These are phyloP conservation scores for Erythrophleum fordii DNA, from an alignment of 306 rosid species.

Conservation along the genomic window DNA sequence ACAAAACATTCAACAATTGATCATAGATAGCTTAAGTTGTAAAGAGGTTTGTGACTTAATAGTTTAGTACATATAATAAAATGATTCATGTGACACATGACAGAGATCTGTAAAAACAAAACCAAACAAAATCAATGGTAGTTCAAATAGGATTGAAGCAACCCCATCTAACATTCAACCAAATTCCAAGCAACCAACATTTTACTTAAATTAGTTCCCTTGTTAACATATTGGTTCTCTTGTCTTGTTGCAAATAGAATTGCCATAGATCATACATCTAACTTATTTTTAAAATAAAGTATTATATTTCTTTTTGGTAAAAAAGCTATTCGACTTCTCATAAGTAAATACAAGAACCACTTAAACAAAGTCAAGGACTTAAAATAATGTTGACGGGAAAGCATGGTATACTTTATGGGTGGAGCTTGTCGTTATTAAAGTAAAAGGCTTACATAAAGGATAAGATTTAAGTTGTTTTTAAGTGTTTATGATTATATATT, in stretches of 20 bases:
- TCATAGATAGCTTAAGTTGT: not conserved
- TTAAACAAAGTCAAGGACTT: not conserved
- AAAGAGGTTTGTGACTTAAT: not conserved
- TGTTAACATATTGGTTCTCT: not conserved
- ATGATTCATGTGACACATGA: not conserved
- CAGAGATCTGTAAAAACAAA: not conserved
- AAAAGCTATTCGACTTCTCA: not conserved
- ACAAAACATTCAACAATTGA: not conserved
- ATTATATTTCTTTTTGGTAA: not conserved
- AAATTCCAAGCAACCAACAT: not conserved
- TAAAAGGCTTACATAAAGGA: no score
- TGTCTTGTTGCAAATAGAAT: no score
- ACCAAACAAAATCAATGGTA: not conserved
- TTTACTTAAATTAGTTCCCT: not conserved
- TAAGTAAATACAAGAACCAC: not conserved
- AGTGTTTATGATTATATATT: no score
- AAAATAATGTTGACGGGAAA: not conserved
- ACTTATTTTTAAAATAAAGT: not conserved
- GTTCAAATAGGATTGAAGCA: not conserved
- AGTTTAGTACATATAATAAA: not conserved
- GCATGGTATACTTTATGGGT: not conserved
- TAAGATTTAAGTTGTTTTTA: no score
- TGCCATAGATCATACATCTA: not conserved
- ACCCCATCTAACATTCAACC: slow-evolving; percentile 3
- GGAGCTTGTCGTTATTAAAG: no score